phyloP scores from a whole-genome alignment of 164 flowering plant genomes.

The Magnolia officinalis region DNA sequence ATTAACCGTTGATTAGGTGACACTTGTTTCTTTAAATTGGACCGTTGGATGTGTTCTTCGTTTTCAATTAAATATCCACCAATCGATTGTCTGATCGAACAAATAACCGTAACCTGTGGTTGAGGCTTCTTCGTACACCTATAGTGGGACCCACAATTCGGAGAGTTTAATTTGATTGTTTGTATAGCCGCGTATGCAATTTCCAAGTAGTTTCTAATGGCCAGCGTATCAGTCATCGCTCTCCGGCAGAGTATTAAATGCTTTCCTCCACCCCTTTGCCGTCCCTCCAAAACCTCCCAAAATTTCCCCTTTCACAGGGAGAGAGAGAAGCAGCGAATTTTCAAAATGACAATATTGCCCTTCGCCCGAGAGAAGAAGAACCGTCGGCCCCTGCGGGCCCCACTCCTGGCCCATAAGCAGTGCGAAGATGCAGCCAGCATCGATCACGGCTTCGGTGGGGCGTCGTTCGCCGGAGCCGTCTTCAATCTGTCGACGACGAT shows the following conservation, averaged over 20 bases:
- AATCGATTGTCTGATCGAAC: too few relatives aligned
- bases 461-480: conserved; percentile 78
- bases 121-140: too few relatives aligned
- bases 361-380: conserved; percentile 39
- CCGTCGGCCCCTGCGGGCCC: conserved; percentile 48
- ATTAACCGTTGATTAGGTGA: too few relatives aligned
- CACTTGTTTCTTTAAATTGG: too few relatives aligned
- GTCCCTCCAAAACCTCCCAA: background rate
- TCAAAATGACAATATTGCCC: conserved; percentile 29
- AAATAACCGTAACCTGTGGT: too few relatives aligned
- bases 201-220: too few relatives aligned
- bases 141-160: too few relatives aligned
- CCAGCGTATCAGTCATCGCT: background rate
- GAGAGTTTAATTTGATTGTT: too few relatives aligned
- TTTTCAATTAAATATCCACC: too few relatives aligned
- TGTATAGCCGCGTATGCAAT: too few relatives aligned
- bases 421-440: conserved; percentile 9
- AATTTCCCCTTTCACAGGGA: background rate
- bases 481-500: conserved; percentile 79
- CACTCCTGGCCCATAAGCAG: conserved; percentile 47
- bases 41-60: too few relatives aligned
- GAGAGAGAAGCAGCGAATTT: background rate
- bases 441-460: conserved; percentile 46
- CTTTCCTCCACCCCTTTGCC: background rate
- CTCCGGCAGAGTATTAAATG: background rate